Base-by-base conservation (phyloP, 2,329 filamentous ascomycete genomes). In the Ustulina deusta region DNA sequence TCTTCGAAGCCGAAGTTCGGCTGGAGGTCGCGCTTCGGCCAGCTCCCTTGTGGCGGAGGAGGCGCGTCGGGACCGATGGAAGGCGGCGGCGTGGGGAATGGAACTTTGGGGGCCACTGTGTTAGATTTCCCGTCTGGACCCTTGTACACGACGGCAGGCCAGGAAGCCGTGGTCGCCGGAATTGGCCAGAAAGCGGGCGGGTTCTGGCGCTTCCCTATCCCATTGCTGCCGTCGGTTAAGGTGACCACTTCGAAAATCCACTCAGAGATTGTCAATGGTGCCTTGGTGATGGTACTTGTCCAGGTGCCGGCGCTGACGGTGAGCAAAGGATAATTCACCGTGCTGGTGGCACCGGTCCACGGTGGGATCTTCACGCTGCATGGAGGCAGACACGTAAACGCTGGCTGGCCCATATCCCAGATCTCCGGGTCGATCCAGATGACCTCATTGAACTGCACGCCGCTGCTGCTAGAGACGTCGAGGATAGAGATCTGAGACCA, bases 231-330 rank as follows among this genome's bases (percentile, higher is more conserved):
- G 7, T 32, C 32, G n/a, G 29, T 10, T 1, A 51, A n/a, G 25
- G 55, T 59, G 2, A 44, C 40, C 7, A 32, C 42, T n/a, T 60
- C 42, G 17, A 60, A 60, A 17, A 36, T 29, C 42, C 29, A 38
- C 56, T 48, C 27, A 6, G 57, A 22, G n/a, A 60, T 60, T 2
- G 32, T 40, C 42, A 60, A 10, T 9, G 57, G 57, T 6, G 29
- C 42, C 6, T n/a, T 11, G 27, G 57, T 60, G 57, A 60, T 51
- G 20, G 57, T 60, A 44, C 29, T 60, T 17, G 57, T 38, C 57
- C 57, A 60, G 32, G 27, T 25, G n/a, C 57, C 44, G 27, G 7
- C n/a, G 11, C 29, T 38, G 5, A 60, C 57, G 44, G 44, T 51
- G 42, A 60, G 15, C 27, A 38, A n/a, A 3, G 57, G 57, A 11